Evolutionary conservation across 1,139 yeast species (phyloP), one percentile per base, ranked within the genome.

Genomic region (Nakaseomyces uthaithaninus): DNA sequence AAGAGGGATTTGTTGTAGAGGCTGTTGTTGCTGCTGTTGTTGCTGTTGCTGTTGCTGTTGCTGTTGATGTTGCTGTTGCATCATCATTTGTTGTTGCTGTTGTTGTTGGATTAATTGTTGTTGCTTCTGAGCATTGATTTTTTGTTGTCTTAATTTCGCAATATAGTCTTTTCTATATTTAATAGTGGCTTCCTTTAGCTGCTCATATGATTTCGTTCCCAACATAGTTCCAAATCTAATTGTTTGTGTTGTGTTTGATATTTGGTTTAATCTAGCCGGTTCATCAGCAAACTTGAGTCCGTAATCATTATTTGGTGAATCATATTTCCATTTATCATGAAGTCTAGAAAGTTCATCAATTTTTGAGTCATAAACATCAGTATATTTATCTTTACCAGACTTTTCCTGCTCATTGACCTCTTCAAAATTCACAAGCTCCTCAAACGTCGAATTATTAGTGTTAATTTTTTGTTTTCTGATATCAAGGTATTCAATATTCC

Each of bases 221-320:
- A 89, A 64, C 95, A 87, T 86, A 3, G 94, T 78, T 5, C 96
- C 95, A 62, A 89, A 87, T 46, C 96, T 69, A 27, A 89, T 84
- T 0, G 84, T 79, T 62, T 87, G 96, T 0, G 96, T 87, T 42
- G 80, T 93, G 43, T 81, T 83, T 16, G 89, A 77, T 38, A 87
- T 85, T 47, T 84, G 82, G 55, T 87, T 89, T 52, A 87, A 69
- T 43, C 75, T 71, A 0, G 89, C 72, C 2, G 83, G 83, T 46
- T 74, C 80, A 42, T 68, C 65, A 46, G 81, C 72, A 47, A 80
- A 73, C 39, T 80, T 80, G 20, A 66, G 53, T 27, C 77, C 80
- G 45, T 64, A 66, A 27, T 70, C 69, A 45, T 64, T 65, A 39
- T 66, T 71, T 49, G 86, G 94, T 35, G 73, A 66, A 57, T 87